Base-by-base conservation (phyloP, 2,329 filamentous ascomycete genomes). In the Hortaea werneckii region DNA sequence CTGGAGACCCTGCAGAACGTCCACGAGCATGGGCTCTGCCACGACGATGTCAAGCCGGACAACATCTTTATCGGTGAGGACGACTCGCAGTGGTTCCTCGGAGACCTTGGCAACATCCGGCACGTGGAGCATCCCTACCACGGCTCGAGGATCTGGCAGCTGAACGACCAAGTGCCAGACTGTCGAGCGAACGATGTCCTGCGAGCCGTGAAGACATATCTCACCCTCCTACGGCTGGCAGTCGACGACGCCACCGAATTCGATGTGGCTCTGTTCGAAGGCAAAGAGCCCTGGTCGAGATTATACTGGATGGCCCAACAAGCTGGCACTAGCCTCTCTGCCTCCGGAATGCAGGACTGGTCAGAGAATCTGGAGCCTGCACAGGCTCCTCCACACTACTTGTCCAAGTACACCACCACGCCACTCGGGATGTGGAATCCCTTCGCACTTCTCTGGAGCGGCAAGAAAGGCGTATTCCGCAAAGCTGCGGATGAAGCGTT, bases 1-100 rank as follows among this genome's bases (percentile, higher is more conserved):
- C 58, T 66, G 6, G 9, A 27, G 0, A 52, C 45, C 7, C 47
- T 67, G 5, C 43, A 52, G 9, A 35, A 9, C 1, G 50, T 67
- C 4, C 64, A 67, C 42, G 29, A 29, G 5, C 48, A 48, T 9
- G 61, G 61, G 8, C 60, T 58, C 37, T 67, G 65, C 48, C 65
- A 67, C 44, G 61, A 67, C 50, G 64, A 67, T 37, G 49, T 67
- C 39, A 66, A 67, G 46, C 57, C 59, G 0, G 50, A 51, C 42
- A 67, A 67, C 37, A 54, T 67, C 29, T 63, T 65, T 29, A 44
- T 62, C 6, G 35, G 50, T 39, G 48, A 53, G 7, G 30, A 34
- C 30, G 30, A 49, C 4, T 41, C 46, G 3, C 44, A 56, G 26
- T 65, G 60, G 61, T 43, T 64, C 5, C 47, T 65, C 1, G 64